phyloP scores from a whole-genome alignment of 2,329 filamentous ascomycete species.

The Nothophaeocryptopus gaeumannii region DNA sequence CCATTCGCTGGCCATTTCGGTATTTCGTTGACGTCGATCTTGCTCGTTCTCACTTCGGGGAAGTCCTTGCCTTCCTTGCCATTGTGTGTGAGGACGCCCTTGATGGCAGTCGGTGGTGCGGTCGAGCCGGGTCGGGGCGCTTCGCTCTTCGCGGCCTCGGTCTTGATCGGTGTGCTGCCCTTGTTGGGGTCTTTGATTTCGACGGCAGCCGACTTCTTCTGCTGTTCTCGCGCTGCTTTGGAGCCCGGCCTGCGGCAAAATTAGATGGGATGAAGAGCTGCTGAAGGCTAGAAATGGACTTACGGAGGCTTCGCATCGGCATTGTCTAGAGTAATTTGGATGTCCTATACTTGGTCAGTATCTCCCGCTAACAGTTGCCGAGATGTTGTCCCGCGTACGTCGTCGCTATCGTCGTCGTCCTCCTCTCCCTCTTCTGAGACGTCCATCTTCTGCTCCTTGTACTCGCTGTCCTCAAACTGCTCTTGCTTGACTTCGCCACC shows the following conservation, averaged over 20 bases:
- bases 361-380: slow-evolving; percentile 3
- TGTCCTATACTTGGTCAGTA: slow-evolving; percentile 39
- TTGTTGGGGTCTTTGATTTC: slow-evolving; percentile 14
- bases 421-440: slow-evolving; percentile 44
- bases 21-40: slow-evolving; percentile 78
- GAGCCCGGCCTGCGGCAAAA: slow-evolving; percentile 12
- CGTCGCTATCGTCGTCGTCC: slow-evolving; percentile 41
- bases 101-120: slow-evolving; percentile 30
- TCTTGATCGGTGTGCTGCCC: slow-evolving; percentile 19
- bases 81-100: slow-evolving; percentile 44
- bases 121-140: slow-evolving; percentile 13
- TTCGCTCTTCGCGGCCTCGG: slow-evolving; percentile 9
- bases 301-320: slow-evolving; percentile 28
- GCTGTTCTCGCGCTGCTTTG: slow-evolving; percentile 20
- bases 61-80: slow-evolving; percentile 57
- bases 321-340: slow-evolving; percentile 51
- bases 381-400: slow-evolving; percentile 29
- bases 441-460: slow-evolving; percentile 46
- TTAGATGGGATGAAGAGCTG: neutral
- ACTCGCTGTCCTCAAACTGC: slow-evolving; percentile 27
- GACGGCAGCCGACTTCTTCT: slow-evolving; percentile 14
- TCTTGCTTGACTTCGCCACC: slow-evolving; percentile 23
- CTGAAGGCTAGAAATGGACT: slow-evolving; percentile 1
- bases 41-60: slow-evolving; percentile 70
- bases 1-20: slow-evolving; percentile 67